These are phyloP conservation scores for Psidium friedrichsthalianum DNA, from an alignment of 345 rosid genomes.

Conservation along the genomic window DNA sequence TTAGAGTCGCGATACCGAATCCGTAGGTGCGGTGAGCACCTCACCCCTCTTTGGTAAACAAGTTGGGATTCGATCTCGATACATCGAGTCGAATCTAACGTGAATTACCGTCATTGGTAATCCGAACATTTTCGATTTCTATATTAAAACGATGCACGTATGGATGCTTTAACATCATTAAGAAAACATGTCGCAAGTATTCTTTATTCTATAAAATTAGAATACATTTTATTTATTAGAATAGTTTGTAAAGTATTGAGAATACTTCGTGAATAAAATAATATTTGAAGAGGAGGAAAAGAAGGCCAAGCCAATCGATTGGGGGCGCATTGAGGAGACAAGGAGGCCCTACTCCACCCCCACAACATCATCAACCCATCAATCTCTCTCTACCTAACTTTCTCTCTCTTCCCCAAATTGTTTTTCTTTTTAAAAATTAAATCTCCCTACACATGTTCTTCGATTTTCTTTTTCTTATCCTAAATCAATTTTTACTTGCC, in stretches of 20 bases:
- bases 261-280: too few species aligned
- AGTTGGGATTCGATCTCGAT: background rate
- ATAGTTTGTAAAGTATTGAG: background rate
- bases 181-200: too few species aligned
- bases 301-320: background rate
- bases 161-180: too few species aligned
- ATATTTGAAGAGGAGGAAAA: too few species aligned
- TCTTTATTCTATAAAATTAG: too few species aligned
- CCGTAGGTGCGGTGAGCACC: background rate
- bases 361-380: background rate
- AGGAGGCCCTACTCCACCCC: conserved; percentile 8
- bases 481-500: too few species aligned
- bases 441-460: background rate
- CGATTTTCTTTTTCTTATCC: background rate
- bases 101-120: too few species aligned
- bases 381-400: background rate
- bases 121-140: too few species aligned
- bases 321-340: conserved; percentile 27
- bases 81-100: background rate
- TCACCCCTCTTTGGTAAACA: background rate
- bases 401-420: background rate
- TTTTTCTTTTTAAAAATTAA: background rate
- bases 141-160: too few species aligned
- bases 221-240: background rate
- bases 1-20: rapidly evolving